A percentile compares a stretch with the other conserved stretches of the same genome.
phyloP scores from a whole-genome alignment of 331 rosid species.

The Quercus phellos region DNA sequence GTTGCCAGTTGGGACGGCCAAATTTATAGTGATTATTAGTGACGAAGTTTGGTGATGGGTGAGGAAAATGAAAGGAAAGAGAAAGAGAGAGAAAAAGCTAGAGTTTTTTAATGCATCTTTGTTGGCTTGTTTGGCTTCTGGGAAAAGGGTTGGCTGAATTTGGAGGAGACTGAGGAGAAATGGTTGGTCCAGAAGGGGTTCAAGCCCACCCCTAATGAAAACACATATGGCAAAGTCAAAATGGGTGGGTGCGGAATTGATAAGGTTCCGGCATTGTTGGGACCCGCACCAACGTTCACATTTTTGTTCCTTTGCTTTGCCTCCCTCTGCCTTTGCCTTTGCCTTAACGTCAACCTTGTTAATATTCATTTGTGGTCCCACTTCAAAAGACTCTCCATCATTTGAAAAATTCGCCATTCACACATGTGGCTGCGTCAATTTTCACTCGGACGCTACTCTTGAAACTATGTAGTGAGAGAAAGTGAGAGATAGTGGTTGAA shows the following conservation, averaged over 20 bases:
- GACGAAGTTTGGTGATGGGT: constrained; percentile 13
- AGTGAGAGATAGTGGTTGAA: not conserved
- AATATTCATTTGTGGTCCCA: constrained; percentile 14
- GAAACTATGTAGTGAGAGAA: not conserved
- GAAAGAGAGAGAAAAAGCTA: not conserved
- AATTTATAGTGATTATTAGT: constrained; percentile 18
- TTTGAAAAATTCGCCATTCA: constrained; percentile 18
- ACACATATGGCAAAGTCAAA: constrained; percentile 54
- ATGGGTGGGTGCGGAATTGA: constrained; percentile 63
- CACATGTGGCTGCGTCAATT: constrained; percentile 31
- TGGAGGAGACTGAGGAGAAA: constrained; percentile 21
- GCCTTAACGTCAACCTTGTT: constrained; percentile 64
- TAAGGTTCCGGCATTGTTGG: constrained; percentile 20
- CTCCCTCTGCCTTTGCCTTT: constrained; percentile 27
- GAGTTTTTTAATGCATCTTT: constrained; percentile 20
- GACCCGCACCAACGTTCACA: constrained; percentile 26
- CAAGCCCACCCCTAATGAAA: constrained; percentile 13
- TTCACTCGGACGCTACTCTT: constrained; percentile 12
- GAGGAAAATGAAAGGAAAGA: not conserved
- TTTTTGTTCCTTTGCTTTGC: constrained; percentile 26
- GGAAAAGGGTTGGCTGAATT: constrained; percentile 28
- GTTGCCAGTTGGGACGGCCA: constrained; percentile 43
- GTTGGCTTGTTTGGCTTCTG: constrained; percentile 33
- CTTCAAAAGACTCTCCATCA: not conserved
- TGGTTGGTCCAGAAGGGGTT: constrained; percentile 29